Percentiles rank a stretch among this genome's conserved stretches.
These are phyloP conservation scores for Calophaca sinica DNA, from an alignment of 306 rosid genomes.

Conservation along the genomic window DNA sequence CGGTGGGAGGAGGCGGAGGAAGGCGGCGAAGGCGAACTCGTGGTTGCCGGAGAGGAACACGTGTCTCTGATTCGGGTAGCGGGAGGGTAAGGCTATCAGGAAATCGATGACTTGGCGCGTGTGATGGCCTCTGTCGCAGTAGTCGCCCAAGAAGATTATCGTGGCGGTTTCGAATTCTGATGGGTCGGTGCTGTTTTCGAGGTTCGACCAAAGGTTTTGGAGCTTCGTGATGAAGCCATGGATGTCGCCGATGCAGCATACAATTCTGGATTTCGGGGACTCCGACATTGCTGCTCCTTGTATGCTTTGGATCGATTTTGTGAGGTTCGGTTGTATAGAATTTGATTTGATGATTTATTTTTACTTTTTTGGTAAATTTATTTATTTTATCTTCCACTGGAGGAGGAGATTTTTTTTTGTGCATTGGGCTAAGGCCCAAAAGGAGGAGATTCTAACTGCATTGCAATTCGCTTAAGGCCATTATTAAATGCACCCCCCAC, in stretches of 20 bases:
- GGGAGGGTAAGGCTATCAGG: constrained; percentile 61
- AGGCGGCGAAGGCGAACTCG: constrained; percentile 84
- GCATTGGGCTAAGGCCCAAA: no score
- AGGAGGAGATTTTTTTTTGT: no score
- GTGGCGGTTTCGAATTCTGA: constrained; percentile 63
- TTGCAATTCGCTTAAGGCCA: no score
- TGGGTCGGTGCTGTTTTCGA: constrained; percentile 49
- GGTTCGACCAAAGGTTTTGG: constrained; percentile 72
- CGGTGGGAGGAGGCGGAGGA: constrained; percentile 64
- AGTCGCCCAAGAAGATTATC: constrained; percentile 88
- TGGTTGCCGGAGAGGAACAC: constrained; percentile 84
- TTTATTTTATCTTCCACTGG: no score
- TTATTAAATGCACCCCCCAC: no score
- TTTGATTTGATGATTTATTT: neutral
- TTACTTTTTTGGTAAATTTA: no score
- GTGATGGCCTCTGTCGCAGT: constrained; percentile 84
- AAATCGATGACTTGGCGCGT: constrained; percentile 75
- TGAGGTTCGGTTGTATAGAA: neutral
- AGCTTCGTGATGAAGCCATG: constrained; percentile 81
- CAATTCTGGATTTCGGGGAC: constrained; percentile 43
- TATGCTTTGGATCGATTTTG: neutral
- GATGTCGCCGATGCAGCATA: constrained; percentile 83
- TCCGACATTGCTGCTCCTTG: constrained; percentile 41
- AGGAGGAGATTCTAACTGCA: no score
- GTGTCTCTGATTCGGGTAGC: constrained; percentile 72